Evolutionary conservation across 1,284 basidiomycete species (phyloP).

Genomic region (Microbotryum lychnidis-dioicae): DNA sequence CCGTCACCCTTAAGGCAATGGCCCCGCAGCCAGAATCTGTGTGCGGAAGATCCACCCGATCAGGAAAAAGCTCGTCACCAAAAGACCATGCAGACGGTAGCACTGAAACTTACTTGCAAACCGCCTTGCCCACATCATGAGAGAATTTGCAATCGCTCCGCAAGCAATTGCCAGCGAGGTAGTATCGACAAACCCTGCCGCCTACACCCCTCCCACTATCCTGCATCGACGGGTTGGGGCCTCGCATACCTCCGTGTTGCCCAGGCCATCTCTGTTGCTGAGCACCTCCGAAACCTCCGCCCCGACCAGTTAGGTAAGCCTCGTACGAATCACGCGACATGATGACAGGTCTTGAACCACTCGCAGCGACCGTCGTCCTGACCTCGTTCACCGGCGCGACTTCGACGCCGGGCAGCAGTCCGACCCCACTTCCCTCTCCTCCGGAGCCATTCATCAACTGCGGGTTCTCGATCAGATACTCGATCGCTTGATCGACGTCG

Average conservation of each 20-base stretch:
- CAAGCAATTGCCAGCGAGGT: conserved; percentile 89
- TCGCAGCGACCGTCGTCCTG: conserved; percentile 7
- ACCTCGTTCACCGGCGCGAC: not conserved
- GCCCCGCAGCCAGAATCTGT: conserved; percentile 94
- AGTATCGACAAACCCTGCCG: conserved; percentile 77
- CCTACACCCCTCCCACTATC: conserved; percentile 21
- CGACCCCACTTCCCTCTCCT: conserved; percentile 30
- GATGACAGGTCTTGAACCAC: conserved; percentile 30
- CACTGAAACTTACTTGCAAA: conserved; percentile 53
- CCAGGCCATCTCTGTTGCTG: not conserved
- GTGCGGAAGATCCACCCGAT: conserved; percentile 35
- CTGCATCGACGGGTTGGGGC: conserved; percentile 17
- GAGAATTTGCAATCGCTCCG: conserved; percentile 89
- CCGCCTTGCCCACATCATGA: conserved; percentile 41
- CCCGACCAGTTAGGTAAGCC: conserved; percentile 18
- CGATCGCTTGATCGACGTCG: conserved; percentile 92
- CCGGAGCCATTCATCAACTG: conserved; percentile 24
- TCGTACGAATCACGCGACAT: conserved; percentile 34
- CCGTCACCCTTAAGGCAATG: conserved; percentile 89
- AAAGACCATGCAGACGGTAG: not conserved
- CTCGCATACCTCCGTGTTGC: conserved; percentile 32
- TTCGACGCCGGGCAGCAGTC: conserved; percentile 12
- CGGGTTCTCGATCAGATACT: conserved; percentile 67
- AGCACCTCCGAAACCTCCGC: conserved; percentile 3
- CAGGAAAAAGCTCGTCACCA: not conserved